A percentile compares a stretch with the other conserved stretches of the same genome.
These are phyloP conservation scores for Pichia membranifaciens DNA, from an alignment of 805 yeast species.

Conservation along the genomic window DNA sequence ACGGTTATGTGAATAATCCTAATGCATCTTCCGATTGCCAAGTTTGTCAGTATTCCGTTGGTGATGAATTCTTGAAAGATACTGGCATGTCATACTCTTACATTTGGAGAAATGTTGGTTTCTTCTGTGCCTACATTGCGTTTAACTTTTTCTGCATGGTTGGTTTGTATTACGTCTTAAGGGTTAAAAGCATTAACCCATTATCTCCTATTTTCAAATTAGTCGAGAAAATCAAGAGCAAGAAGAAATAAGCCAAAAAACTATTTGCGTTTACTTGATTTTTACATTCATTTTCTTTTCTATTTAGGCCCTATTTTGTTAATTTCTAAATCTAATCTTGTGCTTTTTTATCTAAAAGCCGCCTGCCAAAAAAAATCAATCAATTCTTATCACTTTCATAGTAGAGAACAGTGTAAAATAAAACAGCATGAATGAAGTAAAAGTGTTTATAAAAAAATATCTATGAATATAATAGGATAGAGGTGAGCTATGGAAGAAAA, in stretches of 20 bases:
- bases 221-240: not conserved
- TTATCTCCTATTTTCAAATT: not conserved
- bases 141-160: constrained; percentile 44
- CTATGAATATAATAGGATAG: no score
- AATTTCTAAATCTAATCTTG: no score
- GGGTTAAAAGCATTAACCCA: constrained; percentile 23
- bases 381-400: no score
- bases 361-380: no score
- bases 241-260: not conserved
- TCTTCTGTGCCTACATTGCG: constrained; percentile 48
- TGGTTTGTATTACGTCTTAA: constrained; percentile 29
- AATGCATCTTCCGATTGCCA: constrained; percentile 43
- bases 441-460: no score
- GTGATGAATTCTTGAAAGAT: constrained; percentile 41
- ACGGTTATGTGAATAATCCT: constrained; percentile 58
- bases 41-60: constrained; percentile 40
- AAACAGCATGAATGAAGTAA: no score
- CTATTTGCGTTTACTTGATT: no score
- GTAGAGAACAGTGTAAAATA: no score
- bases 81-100: constrained; percentile 39
- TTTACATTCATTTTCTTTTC: no score
- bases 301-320: no score
- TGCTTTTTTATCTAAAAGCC: no score
- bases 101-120: constrained; percentile 65
- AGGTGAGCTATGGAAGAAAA: no score